A percentile compares a stretch with the other conserved stretches of the same genome.
These are phyloP conservation scores for Withania somnifera DNA, from an alignment of 305 asterid species.

Conservation along the genomic window DNA sequence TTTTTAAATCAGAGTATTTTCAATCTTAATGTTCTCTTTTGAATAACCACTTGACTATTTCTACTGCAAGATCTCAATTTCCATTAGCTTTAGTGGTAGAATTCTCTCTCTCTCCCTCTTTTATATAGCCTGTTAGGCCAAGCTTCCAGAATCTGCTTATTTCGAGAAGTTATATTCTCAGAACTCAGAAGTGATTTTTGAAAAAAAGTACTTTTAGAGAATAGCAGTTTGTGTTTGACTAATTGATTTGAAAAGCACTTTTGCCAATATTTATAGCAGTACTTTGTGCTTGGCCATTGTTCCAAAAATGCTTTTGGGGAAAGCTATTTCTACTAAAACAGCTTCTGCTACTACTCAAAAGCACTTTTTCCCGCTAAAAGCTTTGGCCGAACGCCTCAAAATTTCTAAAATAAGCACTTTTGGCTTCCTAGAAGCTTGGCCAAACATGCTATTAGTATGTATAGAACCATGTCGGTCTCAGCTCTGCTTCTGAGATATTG, in stretches of 20 bases:
- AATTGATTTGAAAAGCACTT: background rate
- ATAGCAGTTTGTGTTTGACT: background rate
- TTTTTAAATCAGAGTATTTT: no score
- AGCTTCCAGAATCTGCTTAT: background rate
- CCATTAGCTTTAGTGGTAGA: background rate
- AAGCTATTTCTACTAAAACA: background rate
- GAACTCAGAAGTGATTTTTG: background rate
- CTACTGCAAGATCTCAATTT: background rate
- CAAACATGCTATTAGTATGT: background rate
- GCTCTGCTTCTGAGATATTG: conserved; percentile 1
- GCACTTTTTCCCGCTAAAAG: background rate
- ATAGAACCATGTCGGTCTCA: background rate
- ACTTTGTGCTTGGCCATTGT: background rate
- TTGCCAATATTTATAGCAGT: background rate
- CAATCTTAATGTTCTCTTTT: background rate
- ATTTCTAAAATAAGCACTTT: background rate
- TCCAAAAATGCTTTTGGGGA: background rate
- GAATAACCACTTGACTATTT: background rate
- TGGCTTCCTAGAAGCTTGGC: background rate
- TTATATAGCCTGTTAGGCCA: background rate
- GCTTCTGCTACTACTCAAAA: background rate
- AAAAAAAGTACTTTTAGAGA: background rate
- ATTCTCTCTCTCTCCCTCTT: background rate
- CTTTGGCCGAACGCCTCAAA: background rate
- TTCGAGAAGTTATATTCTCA: background rate